phyloP scores from a whole-genome alignment of 225 moss, liverwort and hornwort species.

The Physcomitrium patens region DNA sequence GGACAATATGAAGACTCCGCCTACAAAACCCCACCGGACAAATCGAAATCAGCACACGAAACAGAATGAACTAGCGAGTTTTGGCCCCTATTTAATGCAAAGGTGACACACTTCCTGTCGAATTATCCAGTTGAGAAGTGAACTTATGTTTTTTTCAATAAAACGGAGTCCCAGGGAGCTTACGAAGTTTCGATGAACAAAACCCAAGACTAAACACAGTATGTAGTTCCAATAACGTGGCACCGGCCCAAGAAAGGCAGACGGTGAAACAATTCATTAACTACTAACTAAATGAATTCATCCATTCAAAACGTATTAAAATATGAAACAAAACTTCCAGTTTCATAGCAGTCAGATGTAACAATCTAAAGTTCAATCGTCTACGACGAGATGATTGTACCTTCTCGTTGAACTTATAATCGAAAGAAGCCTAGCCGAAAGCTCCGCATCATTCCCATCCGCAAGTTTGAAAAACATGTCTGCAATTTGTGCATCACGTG shows the following conservation, averaged over 20 bases:
- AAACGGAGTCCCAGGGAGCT: slow-evolving; percentile 1
- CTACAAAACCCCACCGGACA: slow-evolving; percentile 39
- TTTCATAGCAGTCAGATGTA: background rate
- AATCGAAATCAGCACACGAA: slow-evolving; percentile 8
- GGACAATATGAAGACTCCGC: slow-evolving; percentile 62
- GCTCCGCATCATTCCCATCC: slow-evolving; percentile 54
- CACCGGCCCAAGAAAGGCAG: slow-evolving; percentile 2
- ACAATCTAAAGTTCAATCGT: background rate
- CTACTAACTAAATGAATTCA: background rate
- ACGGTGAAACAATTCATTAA: background rate
- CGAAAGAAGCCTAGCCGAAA: slow-evolving; percentile 52
- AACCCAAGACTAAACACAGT: background rate
- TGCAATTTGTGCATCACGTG: slow-evolving; percentile 77
- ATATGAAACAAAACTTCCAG: background rate
- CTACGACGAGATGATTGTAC: slow-evolving; percentile 34
- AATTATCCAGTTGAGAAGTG: background rate
- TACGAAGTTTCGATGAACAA: background rate
- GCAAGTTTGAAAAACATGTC: slow-evolving; percentile 53
- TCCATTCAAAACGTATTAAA: background rate
- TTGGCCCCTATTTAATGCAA: background rate
- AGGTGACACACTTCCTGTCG: background rate
- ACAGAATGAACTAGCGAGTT: background rate
- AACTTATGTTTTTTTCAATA: background rate
- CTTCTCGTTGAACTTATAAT: slow-evolving; percentile 55
- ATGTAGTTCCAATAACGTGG: slow-evolving; percentile 1